Conservation (phyloP, 2,329 filamentous ascomycete genomes). For the Dothistroma pini region DNA sequence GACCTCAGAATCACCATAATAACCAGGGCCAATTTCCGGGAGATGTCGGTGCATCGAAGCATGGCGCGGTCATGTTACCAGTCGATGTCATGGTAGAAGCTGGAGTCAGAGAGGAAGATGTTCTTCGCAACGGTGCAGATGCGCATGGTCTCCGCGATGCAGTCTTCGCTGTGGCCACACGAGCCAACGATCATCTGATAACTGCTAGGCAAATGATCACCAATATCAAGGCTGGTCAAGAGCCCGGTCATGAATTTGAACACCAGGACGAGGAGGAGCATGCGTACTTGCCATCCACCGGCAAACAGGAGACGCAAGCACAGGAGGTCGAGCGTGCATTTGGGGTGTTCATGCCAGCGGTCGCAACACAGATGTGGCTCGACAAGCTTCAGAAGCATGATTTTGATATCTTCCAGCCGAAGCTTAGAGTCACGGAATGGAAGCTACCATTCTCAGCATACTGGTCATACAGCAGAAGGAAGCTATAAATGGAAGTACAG, state of each 20-base stretch:
- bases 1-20: slow-evolving; percentile 55
- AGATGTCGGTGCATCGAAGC: slow-evolving; percentile 42
- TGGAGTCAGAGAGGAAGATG: slow-evolving; percentile 80
- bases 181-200: slow-evolving; percentile 92
- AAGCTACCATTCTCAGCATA: slow-evolving; percentile 77
- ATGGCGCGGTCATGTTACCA: slow-evolving; percentile 72
- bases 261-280: slow-evolving; percentile 73
- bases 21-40: slow-evolving; percentile 44
- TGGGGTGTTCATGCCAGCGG: slow-evolving; percentile 73
- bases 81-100: slow-evolving; percentile 84
- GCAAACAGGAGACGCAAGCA: slow-evolving; percentile 35
- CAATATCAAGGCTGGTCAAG: slow-evolving; percentile 68
- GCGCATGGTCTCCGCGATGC: slow-evolving; percentile 82
- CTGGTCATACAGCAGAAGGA: slow-evolving; percentile 55
- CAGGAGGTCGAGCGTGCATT: slow-evolving; percentile 66
- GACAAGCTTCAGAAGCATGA: slow-evolving; percentile 72
- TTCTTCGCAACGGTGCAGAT: slow-evolving; percentile 74
- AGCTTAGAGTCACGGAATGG: slow-evolving; percentile 68
- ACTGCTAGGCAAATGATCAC: slow-evolving; percentile 89
- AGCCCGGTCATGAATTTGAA: slow-evolving; percentile 83
- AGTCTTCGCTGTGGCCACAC: slow-evolving; percentile 85
- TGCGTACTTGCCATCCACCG: slow-evolving; percentile 41
- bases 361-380: slow-evolving; percentile 76
- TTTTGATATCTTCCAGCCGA: slow-evolving; percentile 73
- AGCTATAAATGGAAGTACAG: slow-evolving; percentile 38